phyloP scores from a whole-genome alignment of 345 rosid genomes.

The Carallia pectinifolia region DNA sequence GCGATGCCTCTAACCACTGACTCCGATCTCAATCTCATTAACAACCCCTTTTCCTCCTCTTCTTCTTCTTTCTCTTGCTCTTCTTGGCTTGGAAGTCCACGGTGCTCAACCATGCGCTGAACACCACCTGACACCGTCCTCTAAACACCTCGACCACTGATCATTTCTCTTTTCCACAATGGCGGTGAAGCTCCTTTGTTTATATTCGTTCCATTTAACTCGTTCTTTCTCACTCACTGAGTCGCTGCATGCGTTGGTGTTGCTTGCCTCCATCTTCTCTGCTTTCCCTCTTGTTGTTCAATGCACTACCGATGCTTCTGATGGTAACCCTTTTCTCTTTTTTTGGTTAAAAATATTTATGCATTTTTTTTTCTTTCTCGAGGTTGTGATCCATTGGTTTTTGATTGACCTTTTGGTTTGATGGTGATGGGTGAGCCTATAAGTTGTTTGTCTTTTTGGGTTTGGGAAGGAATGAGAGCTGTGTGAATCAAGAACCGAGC shows the following conservation, averaged over 20 bases:
- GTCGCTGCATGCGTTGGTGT: constrained; percentile 6
- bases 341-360: neutral
- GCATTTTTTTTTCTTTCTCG: neutral
- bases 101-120: constrained; percentile 24
- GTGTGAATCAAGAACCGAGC: constrained; percentile 12
- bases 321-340: constrained; percentile 22
- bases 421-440: constrained; percentile 12
- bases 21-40: constrained; percentile 24
- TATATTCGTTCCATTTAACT: neutral
- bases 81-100: constrained; percentile 16
- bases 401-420: neutral
- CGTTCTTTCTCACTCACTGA: constrained; percentile 25
- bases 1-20: constrained; percentile 32
- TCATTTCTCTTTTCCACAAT: constrained; percentile 4
- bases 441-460: constrained; percentile 3
- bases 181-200: constrained; percentile 8
- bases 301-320: constrained; percentile 42
- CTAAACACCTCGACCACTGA: constrained; percentile 1
- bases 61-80: constrained; percentile 18
- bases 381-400: neutral
- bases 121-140: constrained; percentile 27
- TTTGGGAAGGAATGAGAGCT: neutral
- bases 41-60: neutral
- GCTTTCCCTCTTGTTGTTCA: constrained; percentile 25
- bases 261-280: constrained; percentile 18